Percentiles rank a stretch among this genome's conserved stretches.
These are phyloP conservation scores for Penicillium atrosanguineum DNA, from an alignment of 495 filamentous ascomycete species.

Conservation along the genomic window DNA sequence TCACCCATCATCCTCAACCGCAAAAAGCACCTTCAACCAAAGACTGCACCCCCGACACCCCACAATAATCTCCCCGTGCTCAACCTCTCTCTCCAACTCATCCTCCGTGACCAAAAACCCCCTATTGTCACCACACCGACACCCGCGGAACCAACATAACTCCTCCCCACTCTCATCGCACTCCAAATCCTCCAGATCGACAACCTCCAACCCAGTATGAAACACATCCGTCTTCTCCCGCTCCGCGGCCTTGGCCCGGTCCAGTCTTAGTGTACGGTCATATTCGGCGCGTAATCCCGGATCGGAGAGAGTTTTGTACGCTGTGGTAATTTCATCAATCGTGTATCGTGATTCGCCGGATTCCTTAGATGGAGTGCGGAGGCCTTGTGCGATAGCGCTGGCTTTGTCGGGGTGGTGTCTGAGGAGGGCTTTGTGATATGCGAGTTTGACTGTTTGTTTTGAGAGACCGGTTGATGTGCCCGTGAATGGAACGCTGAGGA, in stretches of 20 bases:
- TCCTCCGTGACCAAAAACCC: slow-evolving; percentile 69
- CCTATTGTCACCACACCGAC: slow-evolving; percentile 75
- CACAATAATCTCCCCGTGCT: slow-evolving; percentile 68
- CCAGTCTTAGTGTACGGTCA: slow-evolving; percentile 53
- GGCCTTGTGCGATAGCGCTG: slow-evolving; percentile 13
- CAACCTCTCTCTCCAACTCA: slow-evolving; percentile 63
- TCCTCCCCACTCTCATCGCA: slow-evolving; percentile 45
- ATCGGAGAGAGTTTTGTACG: slow-evolving; percentile 68
- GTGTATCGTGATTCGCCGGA: slow-evolving; percentile 34
- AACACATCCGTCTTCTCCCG: slow-evolving; percentile 39
- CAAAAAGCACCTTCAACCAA: slow-evolving; percentile 62
- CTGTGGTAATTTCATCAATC: slow-evolving; percentile 76
- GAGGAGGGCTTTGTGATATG: slow-evolving; percentile 77
- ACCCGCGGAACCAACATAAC: slow-evolving; percentile 61
- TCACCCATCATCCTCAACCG: slow-evolving; percentile 19
- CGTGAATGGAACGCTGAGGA: slow-evolving; percentile 49
- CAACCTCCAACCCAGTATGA: slow-evolving; percentile 69
- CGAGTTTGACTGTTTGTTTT: slow-evolving; percentile 60
- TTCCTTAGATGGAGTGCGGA: not conserved
- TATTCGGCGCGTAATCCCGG: slow-evolving; percentile 60
- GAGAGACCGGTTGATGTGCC: slow-evolving; percentile 19
- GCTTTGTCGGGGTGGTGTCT: slow-evolving; percentile 80
- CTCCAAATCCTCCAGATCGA: slow-evolving; percentile 79
- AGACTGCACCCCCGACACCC: slow-evolving; percentile 81
- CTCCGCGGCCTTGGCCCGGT: slow-evolving; percentile 24